Evolutionary conservation across 176 grass and related monocot species (phyloP), one percentile per base, ranked within the genome.

Genomic region (Musa acuminata): DNA sequence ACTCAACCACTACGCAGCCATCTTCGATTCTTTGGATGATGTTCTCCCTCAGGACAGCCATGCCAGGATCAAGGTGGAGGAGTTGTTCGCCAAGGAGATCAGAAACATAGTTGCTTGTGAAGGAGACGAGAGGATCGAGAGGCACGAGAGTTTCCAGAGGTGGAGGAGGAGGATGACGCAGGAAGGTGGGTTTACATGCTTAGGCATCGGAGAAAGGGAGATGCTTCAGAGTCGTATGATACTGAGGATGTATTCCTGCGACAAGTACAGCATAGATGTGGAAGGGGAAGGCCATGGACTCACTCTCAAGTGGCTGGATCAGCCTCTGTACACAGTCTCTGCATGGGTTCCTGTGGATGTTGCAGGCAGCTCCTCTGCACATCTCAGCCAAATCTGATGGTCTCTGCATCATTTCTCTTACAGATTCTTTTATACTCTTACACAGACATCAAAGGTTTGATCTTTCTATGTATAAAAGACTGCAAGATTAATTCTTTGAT

Each of bases 81-180:
- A 99, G 88, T 87, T 91, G 95, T 91, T 91, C 75, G 90, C 86
- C 11, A 73, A 86, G 80, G 95, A 94, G 88, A 91, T 99, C 51
- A 86, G 88, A 51, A 91, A 91, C 84, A 75, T 86, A 23, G 87
- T 99, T 43, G 90, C 88, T 14, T 94, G 92, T 74, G 91, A 87
- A 19, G 95, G 86, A 51, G 19, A 35, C 1, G 90, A 94, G 57
- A 72, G 90, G 35, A 51, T 82, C 12, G 88, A 99, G 71, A 79
- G 90, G 73, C 91, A 99, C 72, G 95, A 99, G 82, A 94, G 72
- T 65, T 99, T 99, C 53, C 57, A 35, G 0, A 73, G 62, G 4
- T 99, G 95, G 95, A 86, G 48, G 95, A 86, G 48, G 76, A 84
- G 60, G 64, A 72, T 80, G 69, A 89, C 94, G 86, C 86, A 89